A percentile compares a stretch with the other conserved stretches of the same genome.
Conservation (phyloP, 495 filamentous ascomycete genomes). For the Aspergillus biplanus region DNA sequence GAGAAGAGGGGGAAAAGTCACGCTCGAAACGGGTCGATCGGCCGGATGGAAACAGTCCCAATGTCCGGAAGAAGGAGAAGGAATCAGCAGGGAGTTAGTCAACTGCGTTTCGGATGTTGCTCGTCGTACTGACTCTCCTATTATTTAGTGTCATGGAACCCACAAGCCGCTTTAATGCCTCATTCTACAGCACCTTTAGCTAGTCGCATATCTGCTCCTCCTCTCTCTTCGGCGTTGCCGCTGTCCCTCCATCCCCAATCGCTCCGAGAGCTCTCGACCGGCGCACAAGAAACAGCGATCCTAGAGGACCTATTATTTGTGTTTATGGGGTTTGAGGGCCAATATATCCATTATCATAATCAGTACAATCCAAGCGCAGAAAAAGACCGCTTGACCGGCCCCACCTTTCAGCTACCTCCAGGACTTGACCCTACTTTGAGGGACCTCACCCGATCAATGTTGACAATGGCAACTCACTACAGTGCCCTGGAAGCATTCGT, state of each 20-base stretch:
- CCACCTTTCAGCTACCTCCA: constrained; percentile 74
- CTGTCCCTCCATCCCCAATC: constrained; percentile 69
- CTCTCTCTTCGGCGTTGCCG: constrained; percentile 75
- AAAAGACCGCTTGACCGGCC: constrained; percentile 82
- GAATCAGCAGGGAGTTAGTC: constrained; percentile 41
- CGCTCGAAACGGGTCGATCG: constrained; percentile 41
- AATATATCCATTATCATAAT: constrained; percentile 86
- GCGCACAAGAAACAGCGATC: constrained; percentile 82
- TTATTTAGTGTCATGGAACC: constrained; percentile 72
- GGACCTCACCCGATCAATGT: constrained; percentile 82
- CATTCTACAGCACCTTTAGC: constrained; percentile 90
- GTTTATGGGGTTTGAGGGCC: constrained; percentile 98
- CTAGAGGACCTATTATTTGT: constrained; percentile 91
- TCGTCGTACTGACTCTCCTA: constrained; percentile 27
- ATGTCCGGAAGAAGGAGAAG: constrained; percentile 43
- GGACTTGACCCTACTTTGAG: constrained; percentile 90
- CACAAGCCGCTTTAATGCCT: constrained; percentile 77
- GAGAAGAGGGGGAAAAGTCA: constrained; percentile 48
- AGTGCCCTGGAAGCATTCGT: constrained; percentile 89
- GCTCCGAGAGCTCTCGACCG: constrained; percentile 71
- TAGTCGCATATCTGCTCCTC: constrained; percentile 81
- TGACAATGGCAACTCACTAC: constrained; percentile 96
- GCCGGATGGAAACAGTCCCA: constrained; percentile 47
- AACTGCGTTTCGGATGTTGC: background rate
- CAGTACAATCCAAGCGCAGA: constrained; percentile 82